These are phyloP conservation scores for Brassica incana DNA, from an alignment of 345 rosid species.

Conservation along the genomic window DNA sequence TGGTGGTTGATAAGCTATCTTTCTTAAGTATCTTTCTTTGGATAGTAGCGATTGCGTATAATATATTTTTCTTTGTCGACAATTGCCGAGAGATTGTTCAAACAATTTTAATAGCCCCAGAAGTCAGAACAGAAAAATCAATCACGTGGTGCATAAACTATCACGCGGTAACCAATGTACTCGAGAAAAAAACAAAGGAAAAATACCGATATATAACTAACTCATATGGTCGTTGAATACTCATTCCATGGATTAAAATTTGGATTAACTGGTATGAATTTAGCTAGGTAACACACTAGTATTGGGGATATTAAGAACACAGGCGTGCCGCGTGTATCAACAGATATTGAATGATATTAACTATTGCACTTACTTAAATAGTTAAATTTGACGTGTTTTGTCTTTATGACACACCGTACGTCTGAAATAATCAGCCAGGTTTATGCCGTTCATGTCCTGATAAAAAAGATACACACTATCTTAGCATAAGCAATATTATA, in stretches of 20 bases:
- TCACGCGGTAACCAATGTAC: not conserved
- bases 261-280: not conserved
- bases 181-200: not conserved
- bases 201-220: not conserved
- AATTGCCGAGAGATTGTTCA: not conserved
- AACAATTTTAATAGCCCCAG: conserved; percentile 3
- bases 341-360: no score
- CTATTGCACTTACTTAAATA: no score
- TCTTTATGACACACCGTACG: no score
- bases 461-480: no score
- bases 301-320: no score
- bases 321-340: no score
- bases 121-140: conserved; percentile 9
- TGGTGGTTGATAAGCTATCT: conserved; percentile 41
- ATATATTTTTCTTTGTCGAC: not conserved
- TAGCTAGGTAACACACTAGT: no score
- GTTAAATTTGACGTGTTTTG: no score
- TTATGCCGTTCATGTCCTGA: no score
- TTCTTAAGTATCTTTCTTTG: conserved; percentile 8
- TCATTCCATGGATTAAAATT: not conserved
- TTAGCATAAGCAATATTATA: no score
- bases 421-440: no score
- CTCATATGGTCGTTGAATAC: not conserved
- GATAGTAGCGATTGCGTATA: conserved; percentile 31
- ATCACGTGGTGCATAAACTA: conserved; percentile 28